Evolutionary conservation across 2,329 filamentous ascomycete genomes (phyloP).

Genomic region (Elsinoe necatrix): DNA sequence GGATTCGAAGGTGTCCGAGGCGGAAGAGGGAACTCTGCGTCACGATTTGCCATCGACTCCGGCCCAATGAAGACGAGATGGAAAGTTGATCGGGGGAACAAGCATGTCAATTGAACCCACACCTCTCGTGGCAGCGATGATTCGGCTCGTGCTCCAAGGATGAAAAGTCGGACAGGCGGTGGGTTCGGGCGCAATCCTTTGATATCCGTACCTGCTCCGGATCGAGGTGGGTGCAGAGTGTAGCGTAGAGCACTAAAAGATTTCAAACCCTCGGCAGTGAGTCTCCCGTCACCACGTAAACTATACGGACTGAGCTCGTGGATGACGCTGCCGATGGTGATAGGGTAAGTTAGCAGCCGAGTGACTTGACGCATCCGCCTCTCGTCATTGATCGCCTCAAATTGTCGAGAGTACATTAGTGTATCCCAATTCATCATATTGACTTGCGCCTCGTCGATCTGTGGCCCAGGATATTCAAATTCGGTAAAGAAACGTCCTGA

Average conservation of each 20-base stretch:
- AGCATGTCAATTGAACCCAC: slow-evolving; percentile 87
- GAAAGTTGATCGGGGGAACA: slow-evolving; percentile 87
- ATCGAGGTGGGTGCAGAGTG: slow-evolving; percentile 77
- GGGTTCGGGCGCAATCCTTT: slow-evolving; percentile 75
- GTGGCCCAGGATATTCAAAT: slow-evolving; percentile 79
- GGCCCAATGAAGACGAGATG: slow-evolving; percentile 93
- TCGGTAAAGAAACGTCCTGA: slow-evolving; percentile 90
- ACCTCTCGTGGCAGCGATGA: slow-evolving; percentile 88
- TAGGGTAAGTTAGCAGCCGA: slow-evolving; percentile 82
- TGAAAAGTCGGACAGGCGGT: slow-evolving; percentile 83
- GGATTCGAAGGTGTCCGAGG: slow-evolving; percentile 77
- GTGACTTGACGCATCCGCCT: slow-evolving; percentile 89
- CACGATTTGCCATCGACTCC: slow-evolving; percentile 89
- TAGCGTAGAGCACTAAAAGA: slow-evolving; percentile 90
- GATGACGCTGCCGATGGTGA: slow-evolving; percentile 82
- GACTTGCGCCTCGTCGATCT: slow-evolving; percentile 84
- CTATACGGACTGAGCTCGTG: slow-evolving; percentile 93
- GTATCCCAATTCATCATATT: slow-evolving; percentile 99
- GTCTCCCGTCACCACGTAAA: slow-evolving; percentile 61
- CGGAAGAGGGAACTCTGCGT: slow-evolving; percentile 85
- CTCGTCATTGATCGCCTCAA: slow-evolving; percentile 83
- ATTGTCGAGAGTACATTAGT: slow-evolving; percentile 85
- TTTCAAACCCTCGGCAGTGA: slow-evolving; percentile 85
- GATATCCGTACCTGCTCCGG: slow-evolving; percentile 64
- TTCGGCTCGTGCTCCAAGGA: slow-evolving; percentile 92